Percentiles rank a stretch among this genome's conserved stretches.
Evolutionary conservation across 306 rosid species (phyloP).

Genomic region (Luffa aegyptiaca): DNA sequence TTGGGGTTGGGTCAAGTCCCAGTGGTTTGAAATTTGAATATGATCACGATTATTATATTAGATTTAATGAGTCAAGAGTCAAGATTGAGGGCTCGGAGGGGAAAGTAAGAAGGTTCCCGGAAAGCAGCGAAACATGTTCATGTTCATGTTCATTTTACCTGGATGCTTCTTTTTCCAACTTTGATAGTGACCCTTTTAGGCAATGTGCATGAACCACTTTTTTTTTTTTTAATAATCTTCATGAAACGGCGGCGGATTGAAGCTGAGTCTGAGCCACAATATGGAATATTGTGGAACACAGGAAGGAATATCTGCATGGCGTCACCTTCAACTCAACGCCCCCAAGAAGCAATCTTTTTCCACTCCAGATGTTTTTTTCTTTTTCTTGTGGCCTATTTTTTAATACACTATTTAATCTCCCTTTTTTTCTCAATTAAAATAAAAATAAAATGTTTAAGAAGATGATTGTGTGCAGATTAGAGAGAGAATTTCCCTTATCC

Average conservation of each 20-base stretch:
- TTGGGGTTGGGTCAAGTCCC: not conserved
- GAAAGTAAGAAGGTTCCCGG: conserved; percentile 30
- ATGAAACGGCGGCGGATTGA: not conserved
- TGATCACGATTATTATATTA: not conserved
- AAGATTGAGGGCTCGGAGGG: conserved; percentile 20
- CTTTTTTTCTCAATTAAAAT: not conserved
- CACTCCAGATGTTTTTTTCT: not conserved
- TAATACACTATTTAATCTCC: not conserved
- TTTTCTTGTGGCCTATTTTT: not conserved
- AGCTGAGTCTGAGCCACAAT: not conserved
- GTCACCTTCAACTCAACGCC: conserved; percentile 2
- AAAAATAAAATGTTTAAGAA: not conserved
- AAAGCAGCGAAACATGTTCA: conserved; percentile 27
- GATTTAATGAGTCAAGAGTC: conserved; percentile 29
- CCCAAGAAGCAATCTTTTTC: not conserved
- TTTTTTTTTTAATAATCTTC: not conserved
- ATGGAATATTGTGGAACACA: not conserved
- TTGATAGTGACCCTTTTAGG: conserved; percentile 8
- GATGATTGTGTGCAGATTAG: not conserved
- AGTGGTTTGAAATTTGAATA: not conserved
- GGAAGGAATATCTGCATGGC: not conserved
- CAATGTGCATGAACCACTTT: not conserved
- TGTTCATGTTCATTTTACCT: conserved; percentile 51
- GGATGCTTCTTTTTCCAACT: conserved; percentile 18
- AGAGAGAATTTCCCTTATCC: not conserved